Percentiles rank a stretch among this genome's conserved stretches.
phyloP scores from a whole-genome alignment of 352 stramenopile species.

The Globisporangium orthogonon region DNA sequence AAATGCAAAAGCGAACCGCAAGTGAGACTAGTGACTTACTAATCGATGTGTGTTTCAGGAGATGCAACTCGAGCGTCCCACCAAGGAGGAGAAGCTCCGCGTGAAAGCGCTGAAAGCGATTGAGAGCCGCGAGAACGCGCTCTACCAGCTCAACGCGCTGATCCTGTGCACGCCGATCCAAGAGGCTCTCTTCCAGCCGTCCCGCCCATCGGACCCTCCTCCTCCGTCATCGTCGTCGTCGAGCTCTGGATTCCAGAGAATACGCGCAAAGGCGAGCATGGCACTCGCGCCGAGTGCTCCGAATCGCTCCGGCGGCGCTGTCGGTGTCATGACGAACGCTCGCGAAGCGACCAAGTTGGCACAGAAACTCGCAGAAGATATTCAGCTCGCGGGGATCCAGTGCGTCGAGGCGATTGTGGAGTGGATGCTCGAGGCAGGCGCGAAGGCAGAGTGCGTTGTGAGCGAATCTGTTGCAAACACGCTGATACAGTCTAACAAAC shows the following conservation, averaged over 20 bases:
- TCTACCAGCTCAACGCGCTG: slow-evolving; percentile 67
- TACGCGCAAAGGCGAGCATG: slow-evolving; percentile 40
- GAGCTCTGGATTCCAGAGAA: slow-evolving; percentile 21
- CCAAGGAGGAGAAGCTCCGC: slow-evolving; percentile 64
- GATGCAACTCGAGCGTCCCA: slow-evolving; percentile 13
- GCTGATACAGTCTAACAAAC: neutral
- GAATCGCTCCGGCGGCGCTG: slow-evolving; percentile 1
- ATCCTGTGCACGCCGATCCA: slow-evolving; percentile 64
- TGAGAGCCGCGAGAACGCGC: slow-evolving; percentile 50
- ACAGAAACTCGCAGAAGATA: slow-evolving; percentile 54
- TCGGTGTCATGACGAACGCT: slow-evolving; percentile 49
- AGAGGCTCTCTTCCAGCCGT: slow-evolving; percentile 45
- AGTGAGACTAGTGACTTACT: neutral
- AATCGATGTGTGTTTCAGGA: slow-evolving; percentile 11
- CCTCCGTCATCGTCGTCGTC: slow-evolving; percentile 15
- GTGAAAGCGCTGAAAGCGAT: slow-evolving; percentile 67
- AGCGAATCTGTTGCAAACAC: neutral
- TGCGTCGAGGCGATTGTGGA: slow-evolving; percentile 74
- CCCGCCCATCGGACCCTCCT: slow-evolving; percentile 24
- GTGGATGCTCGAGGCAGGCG: slow-evolving; percentile 74
- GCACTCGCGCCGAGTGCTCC: slow-evolving; percentile 24
- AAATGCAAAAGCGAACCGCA: neutral
- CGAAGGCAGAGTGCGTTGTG: slow-evolving; percentile 50
- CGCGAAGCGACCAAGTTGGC: slow-evolving; percentile 64
- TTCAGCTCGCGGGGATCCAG: slow-evolving; percentile 61